A percentile compares a stretch with the other conserved stretches of the same genome.
Evolutionary conservation across 1,284 basidiomycete genomes (phyloP).

Genomic region (Malassezia vespertilionis): DNA sequence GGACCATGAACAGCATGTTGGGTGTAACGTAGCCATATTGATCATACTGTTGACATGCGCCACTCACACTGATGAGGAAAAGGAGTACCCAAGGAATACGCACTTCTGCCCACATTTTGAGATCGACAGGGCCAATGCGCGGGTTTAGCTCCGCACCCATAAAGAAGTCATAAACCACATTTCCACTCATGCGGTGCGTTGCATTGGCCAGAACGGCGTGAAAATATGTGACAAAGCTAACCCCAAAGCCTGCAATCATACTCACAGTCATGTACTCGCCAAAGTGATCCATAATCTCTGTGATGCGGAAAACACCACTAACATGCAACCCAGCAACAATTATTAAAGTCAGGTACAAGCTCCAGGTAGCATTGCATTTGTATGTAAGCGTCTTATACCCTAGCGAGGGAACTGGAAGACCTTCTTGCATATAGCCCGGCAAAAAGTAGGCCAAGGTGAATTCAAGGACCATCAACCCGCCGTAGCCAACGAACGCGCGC

Average conservation of each 20-base stretch:
- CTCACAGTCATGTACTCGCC: slow-evolving; percentile 91
- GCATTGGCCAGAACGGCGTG: slow-evolving; percentile 41
- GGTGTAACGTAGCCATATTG: slow-evolving; percentile 81
- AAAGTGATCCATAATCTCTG: slow-evolving; percentile 90
- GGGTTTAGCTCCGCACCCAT: slow-evolving; percentile 95
- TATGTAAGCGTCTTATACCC: slow-evolving; percentile 80
- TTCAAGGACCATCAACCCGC: slow-evolving; percentile 77
- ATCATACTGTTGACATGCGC: slow-evolving; percentile 81
- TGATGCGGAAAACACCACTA: slow-evolving; percentile 74
- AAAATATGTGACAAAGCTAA: slow-evolving; percentile 39
- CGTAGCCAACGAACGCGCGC: slow-evolving; percentile 62
- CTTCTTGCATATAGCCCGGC: slow-evolving; percentile 85
- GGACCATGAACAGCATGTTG: slow-evolving; percentile 92
- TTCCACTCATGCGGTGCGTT: slow-evolving; percentile 70
- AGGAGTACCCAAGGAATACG: slow-evolving; percentile 94
- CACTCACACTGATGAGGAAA: slow-evolving; percentile 83
- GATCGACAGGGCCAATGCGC: slow-evolving; percentile 77
- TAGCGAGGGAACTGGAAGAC: slow-evolving; percentile 46
- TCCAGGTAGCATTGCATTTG: slow-evolving; percentile 77
- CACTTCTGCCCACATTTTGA: slow-evolving; percentile 99
- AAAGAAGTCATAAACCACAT: slow-evolving; percentile 59
- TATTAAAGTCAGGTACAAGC: slow-evolving; percentile 73
- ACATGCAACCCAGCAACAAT: slow-evolving; percentile 69
- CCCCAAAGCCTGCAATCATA: slow-evolving; percentile 77
- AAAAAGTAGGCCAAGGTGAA: slow-evolving; percentile 78